Evolutionary conservation across 176 grass and related monocot genomes (phyloP).

Genomic region (Musa beccarii): DNA sequence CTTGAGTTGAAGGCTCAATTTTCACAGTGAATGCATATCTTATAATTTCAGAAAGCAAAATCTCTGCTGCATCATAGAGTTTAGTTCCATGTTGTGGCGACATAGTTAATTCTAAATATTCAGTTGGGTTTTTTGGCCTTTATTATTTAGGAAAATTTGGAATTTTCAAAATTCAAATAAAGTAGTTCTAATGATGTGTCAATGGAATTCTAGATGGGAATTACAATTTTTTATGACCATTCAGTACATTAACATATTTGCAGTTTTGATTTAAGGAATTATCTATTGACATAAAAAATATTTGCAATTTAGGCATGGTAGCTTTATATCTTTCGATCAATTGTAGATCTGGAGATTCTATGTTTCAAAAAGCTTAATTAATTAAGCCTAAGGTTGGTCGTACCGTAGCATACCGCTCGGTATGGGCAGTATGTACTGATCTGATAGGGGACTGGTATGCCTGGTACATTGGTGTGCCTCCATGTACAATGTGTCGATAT

Average conservation of each 20-base stretch:
- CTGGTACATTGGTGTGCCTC: too few relatives aligned
- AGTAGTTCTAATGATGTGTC: background rate
- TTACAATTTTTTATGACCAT: background rate
- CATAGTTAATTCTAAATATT: background rate
- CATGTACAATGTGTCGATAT: too few relatives aligned
- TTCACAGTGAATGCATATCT: background rate
- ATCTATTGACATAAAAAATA: too few relatives aligned
- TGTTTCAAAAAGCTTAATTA: background rate
- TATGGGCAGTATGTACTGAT: too few relatives aligned
- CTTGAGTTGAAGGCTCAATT: background rate
- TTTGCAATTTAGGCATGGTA: too few relatives aligned
- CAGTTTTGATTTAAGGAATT: too few relatives aligned
- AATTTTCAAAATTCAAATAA: background rate
- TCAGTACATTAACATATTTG: too few relatives aligned
- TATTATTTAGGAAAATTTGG: background rate
- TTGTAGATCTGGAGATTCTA: background rate
- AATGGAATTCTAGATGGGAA: background rate
- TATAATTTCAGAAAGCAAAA: background rate
- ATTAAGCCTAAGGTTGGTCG: too few relatives aligned
- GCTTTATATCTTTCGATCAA: background rate
- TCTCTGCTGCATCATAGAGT: background rate
- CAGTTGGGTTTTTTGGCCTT: background rate
- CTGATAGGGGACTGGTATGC: too few relatives aligned
- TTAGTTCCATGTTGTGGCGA: background rate
- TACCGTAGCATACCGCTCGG: too few relatives aligned